Base-by-base conservation (phyloP, 768 basidiomycete species). In the Lactifluus piperatus region DNA sequence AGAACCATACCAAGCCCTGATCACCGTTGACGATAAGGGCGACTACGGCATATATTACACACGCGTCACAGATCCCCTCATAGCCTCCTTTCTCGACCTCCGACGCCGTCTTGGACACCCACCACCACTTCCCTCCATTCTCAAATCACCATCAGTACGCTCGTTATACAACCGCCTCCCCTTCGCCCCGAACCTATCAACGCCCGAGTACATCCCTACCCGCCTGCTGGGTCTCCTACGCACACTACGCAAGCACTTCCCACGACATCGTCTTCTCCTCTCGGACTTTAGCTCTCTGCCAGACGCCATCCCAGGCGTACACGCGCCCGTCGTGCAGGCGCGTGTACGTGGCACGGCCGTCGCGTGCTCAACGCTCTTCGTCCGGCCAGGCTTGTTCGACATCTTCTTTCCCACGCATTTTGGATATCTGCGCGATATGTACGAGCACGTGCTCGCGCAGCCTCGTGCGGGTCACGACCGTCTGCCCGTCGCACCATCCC, bases 371-470 rank as follows among this genome's bases (percentile, higher is more conserved):
- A 97, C 91, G 14, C 79, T 97, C 57, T 83, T 95, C 66, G 97
- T 99, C 58, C 85, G 85, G 66, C 95, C 89, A 68, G 97, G 97
- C 8, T 94, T 85, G 74, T 99, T 99, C 71, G 97, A 99, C 71
- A 98, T 98, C 61, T 91, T 99, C 76, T 99, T 99, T 75, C 97
- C 97, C 10, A 98, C 95, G 13, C 76, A 91, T 69, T 97, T 97
- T 64, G 81, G 81, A 53, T 79, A 78, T 22, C 77, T 98, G 54
- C 77, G 89, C 48, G 91, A 95, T 69, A 90, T 94, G 82, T 97
- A 97, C 72, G 89, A 94, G 68, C 77, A 83, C 64, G 79, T 86
- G 56, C 81, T 98, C 59, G 80, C 84, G 37, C 80, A 82, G 66
- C 82, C 85, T 24, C 41, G 57, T 4, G 58, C 65, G 11, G 51